Evolutionary conservation across 345 rosid species (phyloP).

Genomic region (Sisymbrium irio): DNA sequence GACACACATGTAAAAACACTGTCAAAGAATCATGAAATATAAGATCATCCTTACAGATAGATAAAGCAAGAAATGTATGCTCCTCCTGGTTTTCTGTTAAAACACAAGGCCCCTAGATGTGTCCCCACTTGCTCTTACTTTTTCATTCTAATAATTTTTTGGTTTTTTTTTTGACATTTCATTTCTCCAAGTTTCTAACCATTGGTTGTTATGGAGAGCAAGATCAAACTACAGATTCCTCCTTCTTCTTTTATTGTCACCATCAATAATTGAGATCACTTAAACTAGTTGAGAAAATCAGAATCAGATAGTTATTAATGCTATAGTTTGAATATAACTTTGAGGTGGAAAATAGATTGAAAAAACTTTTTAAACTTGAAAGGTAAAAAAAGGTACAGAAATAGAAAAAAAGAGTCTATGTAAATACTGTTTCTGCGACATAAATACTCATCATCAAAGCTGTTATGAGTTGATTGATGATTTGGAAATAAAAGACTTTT

Average conservation of each 20-base stretch:
- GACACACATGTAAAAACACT: conserved; percentile 33
- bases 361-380: neutral
- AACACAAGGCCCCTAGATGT: conserved; percentile 31
- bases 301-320: neutral
- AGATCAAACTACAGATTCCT: conserved; percentile 48
- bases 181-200: neutral
- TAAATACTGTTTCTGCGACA: conserved; percentile 17
- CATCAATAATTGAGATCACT: conserved; percentile 12
- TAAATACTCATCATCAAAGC: conserved; percentile 23
- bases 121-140: conserved; percentile 44
- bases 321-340: neutral
- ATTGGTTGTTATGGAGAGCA: conserved; percentile 40
- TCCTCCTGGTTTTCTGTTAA: conserved; percentile 49
- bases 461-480: conserved; percentile 26
- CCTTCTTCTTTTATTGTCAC: conserved; percentile 40
- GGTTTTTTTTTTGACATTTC: neutral
- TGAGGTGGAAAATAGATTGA: neutral
- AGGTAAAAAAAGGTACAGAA: neutral
- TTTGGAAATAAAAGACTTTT: neutral
- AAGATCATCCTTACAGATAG: conserved; percentile 37
- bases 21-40: conserved; percentile 25
- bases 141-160: conserved; percentile 15
- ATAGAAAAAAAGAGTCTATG: neutral
- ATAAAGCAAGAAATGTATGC: conserved; percentile 35
- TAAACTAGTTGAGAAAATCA: neutral